Conservation (phyloP, 495 filamentous ascomycete genomes). For the Penicillium parvum region DNA sequence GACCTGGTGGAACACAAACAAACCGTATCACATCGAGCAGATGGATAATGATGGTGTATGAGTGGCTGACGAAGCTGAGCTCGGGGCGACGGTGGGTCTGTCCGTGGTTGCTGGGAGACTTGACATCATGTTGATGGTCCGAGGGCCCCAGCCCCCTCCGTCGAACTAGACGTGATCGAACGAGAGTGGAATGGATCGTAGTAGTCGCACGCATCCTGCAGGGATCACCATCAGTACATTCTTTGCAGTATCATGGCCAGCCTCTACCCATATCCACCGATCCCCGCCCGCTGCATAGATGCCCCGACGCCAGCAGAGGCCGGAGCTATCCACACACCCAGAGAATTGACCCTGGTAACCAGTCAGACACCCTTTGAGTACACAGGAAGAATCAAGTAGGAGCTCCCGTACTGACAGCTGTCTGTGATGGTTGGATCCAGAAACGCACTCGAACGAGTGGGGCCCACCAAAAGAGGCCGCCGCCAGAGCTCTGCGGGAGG, state of each 20-base stretch:
- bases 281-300: slow-evolving; percentile 13
- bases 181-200: not conserved
- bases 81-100: slow-evolving; percentile 6
- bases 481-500: slow-evolving; percentile 5
- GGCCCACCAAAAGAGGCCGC: slow-evolving; percentile 8
- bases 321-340: slow-evolving; percentile 4
- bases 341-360: slow-evolving; percentile 7
- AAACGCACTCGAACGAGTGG: slow-evolving; percentile 11
- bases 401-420: slow-evolving; percentile 1
- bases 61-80: slow-evolving; percentile 9
- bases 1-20: slow-evolving; percentile 1
- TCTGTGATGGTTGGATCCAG: slow-evolving; percentile 4
- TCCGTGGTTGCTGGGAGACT: slow-evolving; percentile 2
- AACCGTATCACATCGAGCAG: not conserved
- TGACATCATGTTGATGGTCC: slow-evolving; percentile 19
- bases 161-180: not conserved
- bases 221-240: slow-evolving; percentile 4
- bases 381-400: not conserved
- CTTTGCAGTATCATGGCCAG: slow-evolving; percentile 8
- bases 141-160: slow-evolving; percentile 1
- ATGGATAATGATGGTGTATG: too few species aligned
- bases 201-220: slow-evolving; percentile 11
- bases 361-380: slow-evolving; percentile 4
- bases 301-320: slow-evolving; percentile 1
- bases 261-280: slow-evolving; percentile 14